A percentile compares a stretch with the other conserved stretches of the same genome.
Evolutionary conservation across 805 yeast species (phyloP).

Genomic region (Candida insectorum): DNA sequence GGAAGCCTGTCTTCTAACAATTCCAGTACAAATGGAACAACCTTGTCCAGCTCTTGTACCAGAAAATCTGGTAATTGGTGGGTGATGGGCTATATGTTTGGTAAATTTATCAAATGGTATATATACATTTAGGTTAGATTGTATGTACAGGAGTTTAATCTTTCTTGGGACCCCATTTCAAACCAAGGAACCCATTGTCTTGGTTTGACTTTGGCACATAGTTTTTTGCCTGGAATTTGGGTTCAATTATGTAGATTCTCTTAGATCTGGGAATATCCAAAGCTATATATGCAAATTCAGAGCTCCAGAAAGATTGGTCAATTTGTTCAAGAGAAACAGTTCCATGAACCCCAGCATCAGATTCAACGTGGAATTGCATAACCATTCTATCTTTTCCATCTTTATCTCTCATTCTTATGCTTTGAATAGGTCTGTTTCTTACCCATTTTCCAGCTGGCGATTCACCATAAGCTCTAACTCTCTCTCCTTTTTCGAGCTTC

Average conservation of each 20-base stretch:
- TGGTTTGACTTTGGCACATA: conserved; percentile 36
- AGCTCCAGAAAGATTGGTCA: conserved; percentile 60
- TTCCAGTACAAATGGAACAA: too few species aligned
- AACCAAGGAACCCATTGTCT: conserved; percentile 67
- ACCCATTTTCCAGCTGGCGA: conserved; percentile 72
- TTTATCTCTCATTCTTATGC: conserved; percentile 61
- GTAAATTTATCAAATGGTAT: too few species aligned
- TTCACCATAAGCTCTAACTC: conserved; percentile 84
- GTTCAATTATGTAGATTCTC: conserved; percentile 67
- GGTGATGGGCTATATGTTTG: too few species aligned
- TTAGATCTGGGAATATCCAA: conserved; percentile 71
- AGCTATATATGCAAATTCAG: conserved; percentile 69
- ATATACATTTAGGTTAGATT: too few species aligned
- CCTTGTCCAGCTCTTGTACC: too few species aligned
- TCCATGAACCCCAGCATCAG: conserved; percentile 58
- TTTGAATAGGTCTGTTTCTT: conserved; percentile 79
- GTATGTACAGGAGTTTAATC: too few species aligned
- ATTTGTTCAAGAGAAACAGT: conserved; percentile 78
- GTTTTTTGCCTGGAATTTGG: conserved; percentile 45
- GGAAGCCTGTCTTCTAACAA: too few species aligned
- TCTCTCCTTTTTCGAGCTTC: conserved; percentile 49
- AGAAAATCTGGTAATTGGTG: too few species aligned
- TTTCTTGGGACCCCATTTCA: conserved; percentile 81
- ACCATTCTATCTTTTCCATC: conserved; percentile 77
- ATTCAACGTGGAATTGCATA: conserved; percentile 85